Conservation (phyloP, 140 eudicot genomes). For the Stevia rebaudiana region DNA sequence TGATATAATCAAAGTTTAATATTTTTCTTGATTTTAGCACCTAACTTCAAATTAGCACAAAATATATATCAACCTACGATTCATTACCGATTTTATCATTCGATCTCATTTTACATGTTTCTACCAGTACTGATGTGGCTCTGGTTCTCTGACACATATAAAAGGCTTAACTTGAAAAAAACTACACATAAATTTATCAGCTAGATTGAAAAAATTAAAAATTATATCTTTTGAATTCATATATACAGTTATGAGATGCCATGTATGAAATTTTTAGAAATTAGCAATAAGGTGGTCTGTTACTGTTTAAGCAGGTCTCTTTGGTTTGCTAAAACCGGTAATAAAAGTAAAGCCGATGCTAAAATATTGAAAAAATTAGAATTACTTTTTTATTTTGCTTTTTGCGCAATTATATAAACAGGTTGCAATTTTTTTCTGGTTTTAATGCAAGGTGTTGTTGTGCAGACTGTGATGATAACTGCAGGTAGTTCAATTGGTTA, state of each 20-base stretch:
- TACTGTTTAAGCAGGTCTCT: not conserved
- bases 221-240: not conserved
- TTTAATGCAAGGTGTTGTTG: slow-evolving; percentile 12
- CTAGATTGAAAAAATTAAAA: not conserved
- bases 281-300: not conserved
- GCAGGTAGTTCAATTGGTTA: slow-evolving; percentile 82
- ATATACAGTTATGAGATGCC: not conserved
- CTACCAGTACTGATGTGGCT: not conserved
- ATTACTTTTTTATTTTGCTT: not conserved
- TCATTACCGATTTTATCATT: not conserved
- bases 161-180: not conserved
- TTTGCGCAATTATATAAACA: not conserved
- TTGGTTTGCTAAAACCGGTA: not conserved
- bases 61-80: not conserved
- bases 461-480: slow-evolving; percentile 82
- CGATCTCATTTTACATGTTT: not conserved
- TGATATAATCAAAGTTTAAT: not conserved
- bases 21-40: not conserved
- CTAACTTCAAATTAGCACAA: not conserved
- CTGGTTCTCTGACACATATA: not conserved
- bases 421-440: not conserved
- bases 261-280: not conserved
- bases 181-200: not conserved
- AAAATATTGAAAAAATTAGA: not conserved
- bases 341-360: not conserved